phyloP scores from a whole-genome alignment of 345 rosid species.

The Populus nigra region DNA sequence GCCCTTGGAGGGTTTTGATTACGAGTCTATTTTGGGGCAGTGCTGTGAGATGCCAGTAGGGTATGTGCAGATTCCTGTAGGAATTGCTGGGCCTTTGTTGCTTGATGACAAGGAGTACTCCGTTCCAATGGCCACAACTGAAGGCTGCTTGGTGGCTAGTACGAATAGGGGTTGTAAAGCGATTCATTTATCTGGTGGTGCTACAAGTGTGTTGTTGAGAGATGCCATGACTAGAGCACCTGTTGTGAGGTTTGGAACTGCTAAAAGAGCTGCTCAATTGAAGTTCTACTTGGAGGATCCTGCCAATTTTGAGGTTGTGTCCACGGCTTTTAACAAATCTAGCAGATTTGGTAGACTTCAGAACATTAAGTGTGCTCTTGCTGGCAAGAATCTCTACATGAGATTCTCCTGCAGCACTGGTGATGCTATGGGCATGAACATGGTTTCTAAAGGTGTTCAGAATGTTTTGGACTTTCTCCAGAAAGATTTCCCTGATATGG shows the following conservation, averaged over 20 bases:
- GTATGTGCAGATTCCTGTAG: constrained; percentile 49
- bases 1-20: constrained; percentile 40
- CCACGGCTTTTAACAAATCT: constrained; percentile 32
- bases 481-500: constrained; percentile 44
- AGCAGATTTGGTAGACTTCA: constrained; percentile 41
- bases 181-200: constrained; percentile 41
- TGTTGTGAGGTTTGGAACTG: constrained; percentile 31
- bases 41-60: constrained; percentile 54
- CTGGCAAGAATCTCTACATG: constrained; percentile 41
- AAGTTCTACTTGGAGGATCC: constrained; percentile 42
- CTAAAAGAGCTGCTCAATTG: constrained; percentile 35
- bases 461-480: constrained; percentile 41
- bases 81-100: constrained; percentile 41
- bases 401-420: constrained; percentile 44
- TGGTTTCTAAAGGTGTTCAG: constrained; percentile 50
- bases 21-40: constrained; percentile 41
- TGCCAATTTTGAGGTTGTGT: constrained; percentile 25
- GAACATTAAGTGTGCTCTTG: constrained; percentile 27
- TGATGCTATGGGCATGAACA: constrained; percentile 55
- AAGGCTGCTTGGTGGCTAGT: constrained; percentile 48
- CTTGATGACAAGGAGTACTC: constrained; percentile 38
- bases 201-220: constrained; percentile 32
- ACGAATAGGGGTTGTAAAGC: constrained; percentile 51
- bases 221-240: constrained; percentile 52
- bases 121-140: constrained; percentile 52